Conservation (phyloP, 495 filamentous ascomycete genomes). For the Penicillium robsamsonii region DNA sequence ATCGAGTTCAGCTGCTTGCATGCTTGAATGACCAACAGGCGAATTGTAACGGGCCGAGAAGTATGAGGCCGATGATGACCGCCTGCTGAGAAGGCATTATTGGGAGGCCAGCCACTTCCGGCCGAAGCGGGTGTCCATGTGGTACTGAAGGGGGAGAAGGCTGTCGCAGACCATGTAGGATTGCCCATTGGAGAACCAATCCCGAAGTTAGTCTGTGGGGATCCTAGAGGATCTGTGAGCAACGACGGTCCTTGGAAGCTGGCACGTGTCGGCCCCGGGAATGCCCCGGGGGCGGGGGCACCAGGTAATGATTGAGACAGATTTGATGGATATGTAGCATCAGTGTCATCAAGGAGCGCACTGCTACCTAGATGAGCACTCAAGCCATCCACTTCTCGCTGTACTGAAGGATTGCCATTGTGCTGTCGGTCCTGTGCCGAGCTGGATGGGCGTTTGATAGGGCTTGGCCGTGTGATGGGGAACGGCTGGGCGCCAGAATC, state of each 20-base stretch:
- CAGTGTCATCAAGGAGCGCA: conserved; percentile 82
- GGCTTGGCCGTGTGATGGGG: conserved; percentile 75
- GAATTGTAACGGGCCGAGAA: conserved; percentile 55
- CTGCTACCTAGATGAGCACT: conserved; percentile 87
- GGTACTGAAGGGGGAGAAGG: conserved; percentile 44
- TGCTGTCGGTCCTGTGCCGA: conserved; percentile 58
- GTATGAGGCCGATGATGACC: conserved; percentile 45
- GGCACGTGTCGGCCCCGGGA: conserved; percentile 40
- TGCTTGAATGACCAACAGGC: conserved; percentile 57
- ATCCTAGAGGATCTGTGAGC: conserved; percentile 51
- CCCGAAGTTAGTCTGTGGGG: conserved; percentile 36
- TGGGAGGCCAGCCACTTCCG: conserved; percentile 52
- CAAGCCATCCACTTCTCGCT: conserved; percentile 65
- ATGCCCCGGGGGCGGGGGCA: conserved; percentile 30
- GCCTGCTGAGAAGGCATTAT: conserved; percentile 47
- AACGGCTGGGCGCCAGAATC: conserved; percentile 49
- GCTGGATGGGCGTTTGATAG: conserved; percentile 85
- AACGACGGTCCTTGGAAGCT: conserved; percentile 49
- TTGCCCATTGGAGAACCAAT: conserved; percentile 35
- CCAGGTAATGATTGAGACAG: conserved; percentile 43
- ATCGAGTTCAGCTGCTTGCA: conserved; percentile 55
- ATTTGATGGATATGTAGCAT: conserved; percentile 50
- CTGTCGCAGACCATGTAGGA: conserved; percentile 39
- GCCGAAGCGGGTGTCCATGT: conserved; percentile 10
- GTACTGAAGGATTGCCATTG: conserved; percentile 34